phyloP scores from a whole-genome alignment of 2,329 filamentous ascomycete genomes.

The Botrytis squamosa region DNA sequence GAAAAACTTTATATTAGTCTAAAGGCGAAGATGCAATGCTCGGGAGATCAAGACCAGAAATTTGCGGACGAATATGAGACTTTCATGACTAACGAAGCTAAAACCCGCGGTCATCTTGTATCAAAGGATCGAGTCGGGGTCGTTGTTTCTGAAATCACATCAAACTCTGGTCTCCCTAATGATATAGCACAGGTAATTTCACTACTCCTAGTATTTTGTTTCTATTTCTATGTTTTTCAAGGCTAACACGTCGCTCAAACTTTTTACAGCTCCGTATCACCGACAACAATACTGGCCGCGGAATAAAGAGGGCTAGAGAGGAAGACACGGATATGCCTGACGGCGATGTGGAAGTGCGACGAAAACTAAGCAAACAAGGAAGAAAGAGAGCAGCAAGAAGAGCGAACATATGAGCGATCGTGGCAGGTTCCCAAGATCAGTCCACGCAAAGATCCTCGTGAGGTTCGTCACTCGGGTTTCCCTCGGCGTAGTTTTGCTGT shows the following conservation, averaged over 20 bases:
- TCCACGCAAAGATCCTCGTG: neutral
- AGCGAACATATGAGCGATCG: fast-evolving
- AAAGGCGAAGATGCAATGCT: neutral
- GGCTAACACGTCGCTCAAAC: neutral
- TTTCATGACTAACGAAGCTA: neutral
- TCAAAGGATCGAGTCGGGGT: neutral
- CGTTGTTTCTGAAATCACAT: neutral
- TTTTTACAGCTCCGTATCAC: neutral
- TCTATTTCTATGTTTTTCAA: fast-evolving
- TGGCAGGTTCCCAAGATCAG: too few species aligned
- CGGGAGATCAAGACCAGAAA: fast-evolving
- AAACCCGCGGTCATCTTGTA: too few species aligned
- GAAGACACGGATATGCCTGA: neutral
- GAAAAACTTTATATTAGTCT: neutral
- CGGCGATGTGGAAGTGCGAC: neutral
- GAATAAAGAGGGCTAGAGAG: neutral
- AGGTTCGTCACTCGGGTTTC: neutral
- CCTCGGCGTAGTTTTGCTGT: neutral
- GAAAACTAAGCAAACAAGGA: neutral
- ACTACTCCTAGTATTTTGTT: neutral
- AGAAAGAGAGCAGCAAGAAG: neutral
- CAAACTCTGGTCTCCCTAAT: too few species aligned
- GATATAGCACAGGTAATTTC: neutral
- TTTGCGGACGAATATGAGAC: neutral
- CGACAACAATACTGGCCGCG: neutral